Evolutionary conservation across 352 stramenopile genomes (phyloP).

Genomic region (Globisporangium spiculum): DNA sequence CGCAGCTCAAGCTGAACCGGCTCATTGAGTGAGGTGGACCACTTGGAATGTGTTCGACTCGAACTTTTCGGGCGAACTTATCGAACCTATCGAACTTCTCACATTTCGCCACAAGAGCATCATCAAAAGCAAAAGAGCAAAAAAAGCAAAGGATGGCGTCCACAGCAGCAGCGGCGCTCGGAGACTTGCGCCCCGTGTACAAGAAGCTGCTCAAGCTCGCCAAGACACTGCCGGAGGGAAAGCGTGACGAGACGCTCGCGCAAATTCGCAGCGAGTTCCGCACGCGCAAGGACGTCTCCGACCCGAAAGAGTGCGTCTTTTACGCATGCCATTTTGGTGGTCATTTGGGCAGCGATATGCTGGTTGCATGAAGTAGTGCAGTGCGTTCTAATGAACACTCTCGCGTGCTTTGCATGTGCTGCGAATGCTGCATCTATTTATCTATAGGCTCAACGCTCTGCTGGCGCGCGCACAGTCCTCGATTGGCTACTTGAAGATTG

Average conservation of each 20-base stretch:
- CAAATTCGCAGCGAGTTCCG: constrained; percentile 82
- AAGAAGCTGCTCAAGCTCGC: constrained; percentile 83
- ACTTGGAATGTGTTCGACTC: no score
- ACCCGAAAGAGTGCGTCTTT: constrained; percentile 64
- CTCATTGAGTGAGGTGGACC: no score
- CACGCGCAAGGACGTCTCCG: constrained; percentile 45
- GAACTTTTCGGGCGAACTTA: no score
- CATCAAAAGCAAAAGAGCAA: not conserved
- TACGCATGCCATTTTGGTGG: not conserved
- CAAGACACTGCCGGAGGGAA: constrained; percentile 65
- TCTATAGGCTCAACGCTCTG: constrained; percentile 53
- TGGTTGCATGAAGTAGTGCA: not conserved
- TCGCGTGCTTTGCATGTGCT: not conserved
- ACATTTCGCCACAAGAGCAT: not conserved
- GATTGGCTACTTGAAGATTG: constrained; percentile 84
- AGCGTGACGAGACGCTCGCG: constrained; percentile 58
- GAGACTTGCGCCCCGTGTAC: constrained; percentile 71
- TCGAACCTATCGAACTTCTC: no score
- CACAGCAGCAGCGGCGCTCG: constrained; percentile 10
- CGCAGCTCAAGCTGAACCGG: no score
- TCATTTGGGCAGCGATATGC: not conserved
- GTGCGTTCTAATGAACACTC: not conserved
- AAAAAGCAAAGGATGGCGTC: constrained; percentile 21
- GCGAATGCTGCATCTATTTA: not conserved
- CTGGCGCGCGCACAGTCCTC: constrained; percentile 80